Evolutionary conservation across 2,329 filamentous ascomycete species (phyloP), one percentile per base, ranked within the genome.

Genomic region (Sodiomyces alkalinus): DNA sequence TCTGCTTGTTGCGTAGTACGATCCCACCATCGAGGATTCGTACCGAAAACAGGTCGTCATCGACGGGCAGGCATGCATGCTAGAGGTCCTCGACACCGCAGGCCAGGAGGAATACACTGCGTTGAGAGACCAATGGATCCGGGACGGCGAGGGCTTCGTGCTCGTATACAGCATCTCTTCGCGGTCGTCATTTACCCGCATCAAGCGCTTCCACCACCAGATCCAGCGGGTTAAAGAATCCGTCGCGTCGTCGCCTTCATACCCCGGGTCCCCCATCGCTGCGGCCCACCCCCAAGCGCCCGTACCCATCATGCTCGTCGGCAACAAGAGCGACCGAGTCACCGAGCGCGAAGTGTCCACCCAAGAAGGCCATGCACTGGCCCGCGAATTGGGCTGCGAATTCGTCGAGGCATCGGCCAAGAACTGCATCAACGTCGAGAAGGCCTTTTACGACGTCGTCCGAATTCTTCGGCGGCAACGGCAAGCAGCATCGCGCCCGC

Each of bases 91-190:
- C 45, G 90, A 98, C 58, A 98, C 90, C 30, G 90, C 90, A 29
- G 90, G 90, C 33, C 90, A 98, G 55, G 90, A 98, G 60, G 90
- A 98, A 60, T 98, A 96, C 58, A 94, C 87, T 38, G 90, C 90
- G 26, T 62, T 96, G 45, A 72, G 90, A 47, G 90, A 96, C 53
- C 90, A 96, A 61, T 96, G 87, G 87, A 96, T 96, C 52, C 75
- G 90, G 43, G 87, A 96, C 49, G 87, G 90, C 41, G 90, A 98
- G 54, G 90, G 90, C 13, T 96, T 96, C 50, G 82, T 98, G 17
- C 68, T 98, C 36, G 90, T 98, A 39, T 96, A 98, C 64, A 93
- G 85, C 62, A 96, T 98, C 56, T 93, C 90, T 10, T 96, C 87
- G 29, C 79, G 90, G 46, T 86, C 86, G 19, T 96, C 87, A 13